Base-by-base conservation (phyloP, 768 basidiomycete genomes). In the Crucibulum laeve region DNA sequence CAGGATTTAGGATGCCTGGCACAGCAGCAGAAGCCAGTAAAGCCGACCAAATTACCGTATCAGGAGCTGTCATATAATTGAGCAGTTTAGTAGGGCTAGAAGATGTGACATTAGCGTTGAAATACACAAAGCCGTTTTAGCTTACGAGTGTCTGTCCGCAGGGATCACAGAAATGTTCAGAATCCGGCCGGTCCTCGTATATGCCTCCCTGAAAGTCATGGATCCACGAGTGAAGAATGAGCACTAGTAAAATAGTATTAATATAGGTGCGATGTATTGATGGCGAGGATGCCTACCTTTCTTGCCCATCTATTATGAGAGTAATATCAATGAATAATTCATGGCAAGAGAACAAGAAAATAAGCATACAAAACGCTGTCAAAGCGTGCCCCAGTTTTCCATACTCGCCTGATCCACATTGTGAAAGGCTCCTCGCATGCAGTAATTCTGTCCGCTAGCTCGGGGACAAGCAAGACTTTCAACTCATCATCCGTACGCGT, bases 51-150 rank as follows among this genome's bases (percentile, higher is more conserved):
- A 89, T 87, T 15, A 89, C 69, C 3, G 85, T 87, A 59, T 98
- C 89, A 0, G 96, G 96, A n/a, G 93, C 88, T 15, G 92, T 94
- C 48, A 97, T 78, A 56, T 96, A 92, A 60, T 98, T 99, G 8
- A 99, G 71, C 2, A 99, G 67, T 63, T 97, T 97, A 2, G 96
- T 97, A 1, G 96, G 96, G 10, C 90, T 92, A 32, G 14, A 17
- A 36, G 15, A 37, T 28, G 25, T 14, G 18, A 42, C 48, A 46
- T 56, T 1, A 52, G 43, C 19, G 35, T 11, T 23, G 28, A 28
- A 17, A 4, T 47, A 18, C 33, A 18, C 36, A 10, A 19, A 52
- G 50, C 73, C 25, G 28, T 8, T 25, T 11, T 11, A 13, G 58
- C 67, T 56, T 48, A 76, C 89, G 91, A 91, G 66, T 97, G 89